phyloP scores from a whole-genome alignment of 2,329 filamentous ascomycete genomes.

The Nannizziopsis arthrosporioides region DNA sequence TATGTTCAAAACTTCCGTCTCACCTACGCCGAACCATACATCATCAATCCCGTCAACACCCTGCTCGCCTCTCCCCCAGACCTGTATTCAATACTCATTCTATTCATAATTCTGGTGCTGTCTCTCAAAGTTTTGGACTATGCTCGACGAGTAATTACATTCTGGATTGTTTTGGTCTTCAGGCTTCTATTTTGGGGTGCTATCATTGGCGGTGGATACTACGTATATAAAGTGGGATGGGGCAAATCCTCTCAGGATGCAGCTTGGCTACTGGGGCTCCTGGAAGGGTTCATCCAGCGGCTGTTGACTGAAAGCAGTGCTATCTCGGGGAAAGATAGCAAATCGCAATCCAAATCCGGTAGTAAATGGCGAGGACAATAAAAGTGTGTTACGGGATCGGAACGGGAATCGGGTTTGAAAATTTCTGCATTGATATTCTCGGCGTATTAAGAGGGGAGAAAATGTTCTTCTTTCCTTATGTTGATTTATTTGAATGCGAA shows the following conservation, averaged over 20 bases:
- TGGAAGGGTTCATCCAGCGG: conserved; percentile 54
- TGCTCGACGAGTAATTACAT: conserved; percentile 60
- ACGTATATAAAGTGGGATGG: conserved; percentile 39
- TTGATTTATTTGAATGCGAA: too few relatives aligned
- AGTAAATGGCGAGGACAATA: too few relatives aligned
- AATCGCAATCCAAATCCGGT: not conserved
- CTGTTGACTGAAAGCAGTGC: conserved; percentile 31
- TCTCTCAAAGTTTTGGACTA: conserved; percentile 54
- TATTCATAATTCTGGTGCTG: conserved; percentile 53
- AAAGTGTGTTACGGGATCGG: too few relatives aligned
- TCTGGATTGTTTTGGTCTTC: conserved; percentile 59
- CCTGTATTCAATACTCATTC: conserved; percentile 32
- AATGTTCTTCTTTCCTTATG: too few relatives aligned
- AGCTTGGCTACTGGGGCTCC: conserved; percentile 50
- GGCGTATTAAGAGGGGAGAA: too few relatives aligned
- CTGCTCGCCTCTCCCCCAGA: conserved; percentile 28
- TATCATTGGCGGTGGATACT: conserved; percentile 44
- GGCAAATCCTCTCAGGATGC: conserved; percentile 26
- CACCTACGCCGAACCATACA: conserved; percentile 35
- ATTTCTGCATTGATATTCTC: too few relatives aligned
- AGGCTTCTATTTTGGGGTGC: conserved; percentile 53
- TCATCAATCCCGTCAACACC: conserved; percentile 31
- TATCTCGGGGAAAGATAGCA: conserved; percentile 11
- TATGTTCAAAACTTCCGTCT: conserved; percentile 18
- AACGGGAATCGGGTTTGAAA: too few relatives aligned